phyloP scores from a whole-genome alignment of 2,329 filamentous ascomycete species.

The Chaetomium sp. region DNA sequence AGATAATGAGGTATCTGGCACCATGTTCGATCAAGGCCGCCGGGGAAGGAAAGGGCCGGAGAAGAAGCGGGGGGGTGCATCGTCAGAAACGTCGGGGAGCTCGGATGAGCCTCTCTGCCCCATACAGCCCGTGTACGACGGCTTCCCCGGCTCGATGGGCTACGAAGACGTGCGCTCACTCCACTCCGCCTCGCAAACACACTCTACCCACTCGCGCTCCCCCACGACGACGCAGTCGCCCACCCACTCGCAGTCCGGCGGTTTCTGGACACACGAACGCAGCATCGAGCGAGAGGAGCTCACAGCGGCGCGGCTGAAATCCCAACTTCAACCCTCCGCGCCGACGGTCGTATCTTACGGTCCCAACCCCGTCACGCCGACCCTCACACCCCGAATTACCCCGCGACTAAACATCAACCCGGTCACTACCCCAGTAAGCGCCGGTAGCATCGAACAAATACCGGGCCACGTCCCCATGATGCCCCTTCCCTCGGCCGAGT shows the following conservation, averaged over 20 bases:
- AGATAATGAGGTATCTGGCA: slow-evolving; percentile 24
- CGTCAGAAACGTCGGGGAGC: slow-evolving; percentile 29
- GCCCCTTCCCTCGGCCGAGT: slow-evolving; percentile 26
- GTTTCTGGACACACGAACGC: slow-evolving; percentile 27
- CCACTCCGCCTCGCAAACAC: slow-evolving; percentile 30
- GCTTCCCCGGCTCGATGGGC: slow-evolving; percentile 36
- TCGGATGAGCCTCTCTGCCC: slow-evolving; percentile 34
- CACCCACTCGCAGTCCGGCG: slow-evolving; percentile 23
- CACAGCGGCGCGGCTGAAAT: slow-evolving; percentile 33
- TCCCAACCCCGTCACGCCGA: slow-evolving; percentile 37
- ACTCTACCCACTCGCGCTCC: slow-evolving; percentile 31
- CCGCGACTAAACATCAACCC: slow-evolving; percentile 25
- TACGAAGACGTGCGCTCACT: slow-evolving; percentile 37
- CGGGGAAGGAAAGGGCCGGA: slow-evolving; percentile 30
- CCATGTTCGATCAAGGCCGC: slow-evolving; percentile 29
- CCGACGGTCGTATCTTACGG: slow-evolving; percentile 34
- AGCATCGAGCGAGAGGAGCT: slow-evolving; percentile 35
- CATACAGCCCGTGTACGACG: slow-evolving; percentile 36
- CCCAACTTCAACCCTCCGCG: slow-evolving; percentile 23
- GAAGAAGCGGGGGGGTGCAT: slow-evolving; percentile 28
- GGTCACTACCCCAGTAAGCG: slow-evolving; percentile 26
- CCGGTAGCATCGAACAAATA: slow-evolving; percentile 24
- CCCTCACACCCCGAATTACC: slow-evolving; percentile 29
- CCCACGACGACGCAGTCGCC: slow-evolving; percentile 33
- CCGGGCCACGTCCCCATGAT: slow-evolving; percentile 25